Conservation (phyloP, 208 protist species). For the Acanthamoeba royreba region DNA sequence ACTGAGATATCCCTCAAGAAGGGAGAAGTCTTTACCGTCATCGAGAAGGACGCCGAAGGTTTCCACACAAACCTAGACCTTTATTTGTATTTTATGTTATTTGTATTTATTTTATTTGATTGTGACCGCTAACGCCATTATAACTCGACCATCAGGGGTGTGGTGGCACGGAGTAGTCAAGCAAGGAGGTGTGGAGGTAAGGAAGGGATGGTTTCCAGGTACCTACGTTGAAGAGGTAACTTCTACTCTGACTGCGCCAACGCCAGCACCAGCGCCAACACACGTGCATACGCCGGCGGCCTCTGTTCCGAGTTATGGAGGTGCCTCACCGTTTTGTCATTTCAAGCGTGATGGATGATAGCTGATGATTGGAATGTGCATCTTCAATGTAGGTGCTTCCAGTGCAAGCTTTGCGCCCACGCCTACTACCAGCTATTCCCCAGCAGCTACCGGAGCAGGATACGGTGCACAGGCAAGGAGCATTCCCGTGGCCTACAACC, state of each 20-base stretch:
- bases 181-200: not conserved
- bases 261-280: not conserved
- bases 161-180: conserved; percentile 25
- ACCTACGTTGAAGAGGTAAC: not conserved
- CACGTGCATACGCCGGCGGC: not conserved
- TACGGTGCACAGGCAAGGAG: too few species aligned
- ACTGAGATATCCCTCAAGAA: conserved; percentile 12
- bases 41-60: conserved; percentile 19
- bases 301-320: not conserved
- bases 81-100: not conserved
- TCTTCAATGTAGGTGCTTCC: too few species aligned
- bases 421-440: too few species aligned
- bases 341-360: not conserved
- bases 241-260: not conserved
- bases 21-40: conserved; percentile 7
- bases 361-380: too few species aligned
- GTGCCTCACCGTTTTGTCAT: not conserved
- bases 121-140: too few species aligned
- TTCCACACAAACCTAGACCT: not conserved
- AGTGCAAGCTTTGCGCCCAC: too few species aligned
- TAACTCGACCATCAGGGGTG: too few species aligned
- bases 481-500: too few species aligned
- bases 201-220: not conserved
- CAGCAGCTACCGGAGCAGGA: too few species aligned
- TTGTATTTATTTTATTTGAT: not conserved